Evolutionary conservation across 192 early-diverging fungal species (phyloP).

Genomic region (Umbelopsis sp.): DNA sequence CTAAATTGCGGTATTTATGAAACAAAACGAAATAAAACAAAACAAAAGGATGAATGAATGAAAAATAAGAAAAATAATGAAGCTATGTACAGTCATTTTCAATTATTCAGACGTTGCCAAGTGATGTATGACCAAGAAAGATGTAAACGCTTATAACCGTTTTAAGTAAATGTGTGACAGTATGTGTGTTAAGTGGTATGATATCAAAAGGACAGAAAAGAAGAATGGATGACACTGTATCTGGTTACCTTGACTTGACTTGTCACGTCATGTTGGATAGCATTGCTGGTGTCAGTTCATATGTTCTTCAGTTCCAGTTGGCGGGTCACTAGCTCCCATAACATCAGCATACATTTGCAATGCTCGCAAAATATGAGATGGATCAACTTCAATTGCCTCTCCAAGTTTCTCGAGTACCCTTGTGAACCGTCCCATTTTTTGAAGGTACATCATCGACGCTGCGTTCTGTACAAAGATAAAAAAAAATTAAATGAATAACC

Average conservation of each 20-base stretch:
- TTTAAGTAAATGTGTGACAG: not conserved
- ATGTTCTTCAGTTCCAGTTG: not conserved
- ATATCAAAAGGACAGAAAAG: not conserved
- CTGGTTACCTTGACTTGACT: no score
- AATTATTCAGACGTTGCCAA: no score
- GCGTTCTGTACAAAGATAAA: conserved; percentile 53
- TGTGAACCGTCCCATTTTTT: conserved; percentile 56
- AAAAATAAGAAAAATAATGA: not conserved
- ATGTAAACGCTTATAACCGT: no score
- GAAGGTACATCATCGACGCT: conserved; percentile 59
- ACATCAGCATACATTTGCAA: conserved; percentile 64
- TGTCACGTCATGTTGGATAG: not conserved
- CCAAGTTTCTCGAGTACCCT: conserved; percentile 58
- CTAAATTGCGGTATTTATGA: no score
- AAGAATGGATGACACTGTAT: not conserved
- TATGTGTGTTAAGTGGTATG: not conserved
- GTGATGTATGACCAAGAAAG: no score
- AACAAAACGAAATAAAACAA: not conserved
- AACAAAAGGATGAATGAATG: not conserved
- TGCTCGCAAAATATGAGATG: conserved; percentile 59
- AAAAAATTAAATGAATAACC: not conserved
- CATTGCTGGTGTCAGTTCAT: not conserved
- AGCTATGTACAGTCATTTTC: not conserved
- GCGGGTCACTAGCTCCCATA: conserved; percentile 25
- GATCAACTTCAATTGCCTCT: conserved; percentile 59